Evolutionary conservation across 2,329 filamentous ascomycete species (phyloP), one percentile per base, ranked within the genome.

Genomic region (Graphium sp.): DNA sequence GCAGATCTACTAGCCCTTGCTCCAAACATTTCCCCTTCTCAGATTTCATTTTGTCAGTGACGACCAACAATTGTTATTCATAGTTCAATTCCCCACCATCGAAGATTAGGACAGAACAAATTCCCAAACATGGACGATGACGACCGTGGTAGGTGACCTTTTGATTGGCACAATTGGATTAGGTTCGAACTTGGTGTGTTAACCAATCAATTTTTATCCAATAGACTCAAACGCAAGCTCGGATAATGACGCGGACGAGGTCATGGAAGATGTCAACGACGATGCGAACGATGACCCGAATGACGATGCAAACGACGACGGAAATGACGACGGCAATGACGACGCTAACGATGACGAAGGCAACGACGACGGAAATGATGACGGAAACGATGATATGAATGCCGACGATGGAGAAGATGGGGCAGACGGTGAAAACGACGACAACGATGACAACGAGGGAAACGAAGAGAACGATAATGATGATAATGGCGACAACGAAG

Each of bases 251-350:
- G 58, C 56, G 32, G 66, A 73, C 39, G 66, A 72, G 41, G 52
- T 64, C 20, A 70, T 71, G 62, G 64, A 71, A 24, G 57, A 58
- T 27, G 53, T 41, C 15, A 53, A 59, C 10, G 51, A 55, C 14
- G 42, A 39, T 15, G 44, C 47, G 2, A 39, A 42, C 9, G 48
- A 49, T 10, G 45, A 49, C 25, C 46, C 46, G n/a, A 42, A 44
- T 5, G 41, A 42, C 7, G 44, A 50, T 2, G 42, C 48, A n/a
- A 46, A 49, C 6, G 42, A 49, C 12, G 44, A 49, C 10, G 41
- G 50, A 10, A 40, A 46, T 0, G 39, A 51, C 5, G 42, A 50
- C n/a, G 45, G 52, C 7, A 47, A 55, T 8, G 43, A 57, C 5
- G 45, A 52, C 6, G 42, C 52, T 7, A 46, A 52, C 3, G 48